Evolutionary conservation across 2,329 filamentous ascomycete genomes (phyloP), one percentile per base, ranked within the genome.

Genomic region (Phaeophleospora eucalypticola): DNA sequence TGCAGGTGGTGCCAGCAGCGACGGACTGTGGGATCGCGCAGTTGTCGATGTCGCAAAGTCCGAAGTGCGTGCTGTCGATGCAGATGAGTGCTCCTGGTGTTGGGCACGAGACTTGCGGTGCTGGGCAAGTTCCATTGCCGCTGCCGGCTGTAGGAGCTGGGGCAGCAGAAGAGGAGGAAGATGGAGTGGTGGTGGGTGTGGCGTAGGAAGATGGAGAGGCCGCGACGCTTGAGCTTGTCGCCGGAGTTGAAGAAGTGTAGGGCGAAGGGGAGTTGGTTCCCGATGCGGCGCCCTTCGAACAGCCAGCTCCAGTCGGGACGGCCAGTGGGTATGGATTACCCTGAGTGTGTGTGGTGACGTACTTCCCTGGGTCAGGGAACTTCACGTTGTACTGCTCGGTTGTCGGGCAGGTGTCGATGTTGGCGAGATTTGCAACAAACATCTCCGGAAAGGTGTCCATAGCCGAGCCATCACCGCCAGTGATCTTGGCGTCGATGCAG

Each of bases 401-500:
- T 10, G 81, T 85, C 0, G 41, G 61, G 68, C 85, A 89, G 1
- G 44, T 49, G 36, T 53, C 45, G 19, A 59, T 68, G 47, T 76
- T 75, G 38, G 62, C 66, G 49, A 89, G 71, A 68, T 93, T 94
- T 58, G 86, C 84, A 1, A 83, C 76, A 44, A 89, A 84, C 80
- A 94, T 84, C 47, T 82, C 73, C 0, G 89, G 88, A 10, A 94
- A 83, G 0, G 70, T 65, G 33, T 79, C 64, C 52, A 84, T 78
- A 54, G 79, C 79, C 1, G 73, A 67, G 46, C 80, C 59, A 36
- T 81, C 78, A 17, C 71, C 69, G 3, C 68, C 71, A 0, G 79
- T 80, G 18, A 97, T 75, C 0, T 75, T 78, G 39, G 95, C 68
- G 0, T 87, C 81, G 0, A 86, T 88, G 59, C 91, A 98, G 77